phyloP scores from a whole-genome alignment of 352 stramenopile genomes.

The Globisporangium nodosum region DNA sequence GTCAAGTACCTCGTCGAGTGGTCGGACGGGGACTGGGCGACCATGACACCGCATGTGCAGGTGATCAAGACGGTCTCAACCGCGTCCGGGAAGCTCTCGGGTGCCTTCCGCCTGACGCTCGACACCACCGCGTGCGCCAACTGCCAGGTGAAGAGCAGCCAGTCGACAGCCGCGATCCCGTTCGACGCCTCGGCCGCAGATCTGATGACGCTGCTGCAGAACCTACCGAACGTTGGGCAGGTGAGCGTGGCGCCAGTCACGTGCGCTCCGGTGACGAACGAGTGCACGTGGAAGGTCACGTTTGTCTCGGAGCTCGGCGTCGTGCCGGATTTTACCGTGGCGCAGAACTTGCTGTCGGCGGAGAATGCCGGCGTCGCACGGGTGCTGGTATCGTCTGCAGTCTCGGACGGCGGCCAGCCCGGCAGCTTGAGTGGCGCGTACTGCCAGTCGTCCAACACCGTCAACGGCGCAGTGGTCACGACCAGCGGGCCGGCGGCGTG shows the following conservation, averaged over 20 bases:
- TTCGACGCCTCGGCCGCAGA: constrained; percentile 45
- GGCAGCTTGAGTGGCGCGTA: constrained; percentile 45
- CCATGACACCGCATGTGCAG: constrained; percentile 57
- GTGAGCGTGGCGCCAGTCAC: constrained; percentile 61
- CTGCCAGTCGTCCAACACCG: constrained; percentile 30
- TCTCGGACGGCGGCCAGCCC: constrained; percentile 14
- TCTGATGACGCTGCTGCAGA: constrained; percentile 85
- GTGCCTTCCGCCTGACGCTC: constrained; percentile 77
- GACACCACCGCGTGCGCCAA: constrained; percentile 77
- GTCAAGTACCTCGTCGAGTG: constrained; percentile 93
- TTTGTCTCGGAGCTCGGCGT: constrained; percentile 62
- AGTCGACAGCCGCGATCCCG: constrained; percentile 69
- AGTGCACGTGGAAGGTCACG: constrained; percentile 78
- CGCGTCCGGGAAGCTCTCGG: constrained; percentile 25
- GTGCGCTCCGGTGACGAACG: constrained; percentile 31
- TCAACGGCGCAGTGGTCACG: constrained; percentile 7
- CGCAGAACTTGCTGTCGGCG: constrained; percentile 41
- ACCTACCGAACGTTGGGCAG: constrained; percentile 92
- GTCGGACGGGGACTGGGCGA: constrained; percentile 73
- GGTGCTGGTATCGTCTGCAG: constrained; percentile 27
- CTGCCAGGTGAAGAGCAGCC: constrained; percentile 64
- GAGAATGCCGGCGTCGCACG: constrained; percentile 30
- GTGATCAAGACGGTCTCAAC: constrained; percentile 51
- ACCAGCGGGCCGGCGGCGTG: constrained; percentile 30
- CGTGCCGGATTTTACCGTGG: constrained; percentile 41